Base-by-base conservation (phyloP, 805 yeast species). In the Kuraishia molischiana region DNA sequence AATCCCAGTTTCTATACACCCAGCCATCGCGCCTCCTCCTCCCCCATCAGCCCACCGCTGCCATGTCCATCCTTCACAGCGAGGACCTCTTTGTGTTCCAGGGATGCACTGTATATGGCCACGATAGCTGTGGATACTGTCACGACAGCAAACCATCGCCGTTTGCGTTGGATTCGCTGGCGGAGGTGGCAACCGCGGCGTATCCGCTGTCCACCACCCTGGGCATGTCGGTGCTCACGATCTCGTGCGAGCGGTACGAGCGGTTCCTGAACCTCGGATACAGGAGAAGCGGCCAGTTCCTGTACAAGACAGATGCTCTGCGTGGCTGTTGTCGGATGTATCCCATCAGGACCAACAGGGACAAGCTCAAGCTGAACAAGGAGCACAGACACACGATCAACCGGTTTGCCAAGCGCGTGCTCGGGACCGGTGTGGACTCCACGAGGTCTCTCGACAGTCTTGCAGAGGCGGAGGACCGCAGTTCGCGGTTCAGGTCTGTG, bases 291-390 rank as follows among this genome's bases (percentile, higher is more conserved):
- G 96, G 96, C 0, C 53, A 58, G 2, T 82, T 74, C 44, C 43
- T 81, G 5, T 83, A 75, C 51, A 72, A 68, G 49, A 76, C 84
- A 1, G 95, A 89, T 52, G 55, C 75, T 43, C 50, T 81, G 22
- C 56, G 87, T 29, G 74, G 75, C 31, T 87, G 97, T 52, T 87
- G 97, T 48, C 67, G 89, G 17, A 68, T 78, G 54, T 85, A 75
- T 53, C 80, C 95, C 0, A 84, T 87, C 14, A 56, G 96, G 38
- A 77, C 94, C 0, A 63, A 63, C 18, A 56, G 71, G 14, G 51
- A 50, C 0, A 49, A 54, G 19, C 66, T 78, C 46, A 62, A 64
- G 28, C 54, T 79, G 4, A 59, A 66, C 19, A 85, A 85, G 51
- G 89, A 84, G 35, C 79, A 78, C 39, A 67, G 86, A 29, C 75